Percentiles rank a stretch among this genome's conserved stretches.
These are phyloP conservation scores for Pseudohyphozyma bogoriensis DNA, from an alignment of 768 basidiomycete genomes.

Conservation along the genomic window DNA sequence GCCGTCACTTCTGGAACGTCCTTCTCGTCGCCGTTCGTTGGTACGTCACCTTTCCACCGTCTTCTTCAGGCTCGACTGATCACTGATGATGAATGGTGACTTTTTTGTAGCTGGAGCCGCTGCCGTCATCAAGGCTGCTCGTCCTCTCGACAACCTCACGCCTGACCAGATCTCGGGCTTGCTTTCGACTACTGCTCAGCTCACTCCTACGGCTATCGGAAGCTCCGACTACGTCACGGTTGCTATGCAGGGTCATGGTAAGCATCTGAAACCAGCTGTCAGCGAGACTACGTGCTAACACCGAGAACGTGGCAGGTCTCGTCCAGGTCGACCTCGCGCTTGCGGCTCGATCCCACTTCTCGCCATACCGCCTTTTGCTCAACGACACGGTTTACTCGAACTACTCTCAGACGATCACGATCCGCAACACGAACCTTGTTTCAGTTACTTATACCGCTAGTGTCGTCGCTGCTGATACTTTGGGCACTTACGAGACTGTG, in stretches of 20 bases:
- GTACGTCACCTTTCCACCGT: neutral
- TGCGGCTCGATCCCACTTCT: slow-evolving; percentile 46
- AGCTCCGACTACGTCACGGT: neutral
- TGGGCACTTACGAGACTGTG: slow-evolving; percentile 6
- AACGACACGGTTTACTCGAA: slow-evolving; percentile 57
- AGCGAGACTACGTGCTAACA: neutral
- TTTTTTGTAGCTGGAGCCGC: neutral
- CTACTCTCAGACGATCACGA: slow-evolving; percentile 42
- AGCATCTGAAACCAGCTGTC: neutral
- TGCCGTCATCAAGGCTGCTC: neutral
- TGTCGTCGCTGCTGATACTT: neutral
- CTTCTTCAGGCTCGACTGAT: neutral
- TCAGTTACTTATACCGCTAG: slow-evolving; percentile 1
- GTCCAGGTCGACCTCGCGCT: slow-evolving; percentile 54
- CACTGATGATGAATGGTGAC: neutral
- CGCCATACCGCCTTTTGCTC: slow-evolving; percentile 51
- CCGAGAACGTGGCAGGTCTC: slow-evolving; percentile 30
- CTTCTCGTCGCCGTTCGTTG: slow-evolving; percentile 15
- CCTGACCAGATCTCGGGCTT: neutral
- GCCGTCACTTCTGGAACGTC: slow-evolving; percentile 25
- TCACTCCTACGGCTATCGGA: neutral
- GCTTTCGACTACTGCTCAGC: neutral
- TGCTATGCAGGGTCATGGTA: neutral
- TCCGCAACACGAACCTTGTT: slow-evolving; percentile 34
- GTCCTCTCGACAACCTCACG: neutral